Base-by-base conservation (phyloP, 139 green algal species). In the Closterium sp. region DNA sequence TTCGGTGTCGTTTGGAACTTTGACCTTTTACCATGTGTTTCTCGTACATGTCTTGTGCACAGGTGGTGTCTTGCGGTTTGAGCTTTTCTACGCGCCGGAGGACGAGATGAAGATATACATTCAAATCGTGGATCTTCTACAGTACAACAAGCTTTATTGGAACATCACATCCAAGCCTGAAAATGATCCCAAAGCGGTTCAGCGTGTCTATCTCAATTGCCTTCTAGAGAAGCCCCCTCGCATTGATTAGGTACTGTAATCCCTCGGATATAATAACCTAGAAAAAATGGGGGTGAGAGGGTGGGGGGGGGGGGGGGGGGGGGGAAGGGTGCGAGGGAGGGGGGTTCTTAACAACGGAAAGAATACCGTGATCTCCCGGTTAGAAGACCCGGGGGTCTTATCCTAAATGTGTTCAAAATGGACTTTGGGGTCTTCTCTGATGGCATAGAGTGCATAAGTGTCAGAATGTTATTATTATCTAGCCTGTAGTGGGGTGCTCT, bases 61-160 rank as follows among this genome's bases (percentile, higher is more conserved):
- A 73, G 90, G 90, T 19, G 90, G 90, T n/a, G 88, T 93, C 30
- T 89, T 93, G 90, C 90, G 90, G 90, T 93, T 93, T 79, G 90
- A 93, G 85, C 91, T 93, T 88, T 93, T 93, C 90, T 93, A 93
- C 1, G 34, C 90, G 9, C 90, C 90, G 3, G 90, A 86, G 13
- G 62, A 28, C 6, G 90, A 93, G 87, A 93, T 93, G 90, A 88
- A 88, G n/a, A 50, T 93, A 27, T 93, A 93, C 85, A 91, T 91
- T 22, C 24, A 70, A 19, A 45, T 93, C 2, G 34, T 93, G 42
- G 90, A 93, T 19, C 50, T 93, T 30, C 32, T 93, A 21, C 30
- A 86, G n/a, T 93, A 93, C 90, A 90, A 70, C 19, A 70, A 31
- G 21, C 90, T 93, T 13, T 89, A 93, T 84, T 93, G 90, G 90